Evolutionary conservation across 2,329 filamentous ascomycete species (phyloP), one percentile per base, ranked within the genome.

Genomic region (Botrytis deweyae): DNA sequence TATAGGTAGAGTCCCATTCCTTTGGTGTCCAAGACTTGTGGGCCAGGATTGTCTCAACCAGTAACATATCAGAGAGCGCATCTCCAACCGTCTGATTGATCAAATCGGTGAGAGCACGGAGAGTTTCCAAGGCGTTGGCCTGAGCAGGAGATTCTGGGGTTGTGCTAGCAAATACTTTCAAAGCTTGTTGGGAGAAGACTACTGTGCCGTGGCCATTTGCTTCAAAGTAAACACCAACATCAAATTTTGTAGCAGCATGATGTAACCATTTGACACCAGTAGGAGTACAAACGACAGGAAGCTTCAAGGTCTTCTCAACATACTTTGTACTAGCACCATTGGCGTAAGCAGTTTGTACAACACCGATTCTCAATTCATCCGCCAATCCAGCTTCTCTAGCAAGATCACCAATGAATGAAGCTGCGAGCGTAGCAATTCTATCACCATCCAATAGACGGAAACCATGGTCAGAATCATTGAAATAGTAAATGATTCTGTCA

Each of bases 21-120:
- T 91, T 91, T 64, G 94, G 91, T 40, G 89, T 90, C 95, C 95
- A 99, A 78, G 87, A 88, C 86, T 98, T 98, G 88, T 98, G 94
- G 10, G 96, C 95, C 59, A 99, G 91, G 78, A 98, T 96, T 49
- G 95, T 93, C 84, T 99, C 96, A 58, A 98, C 95, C 80, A 99
- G 90, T 64, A 99, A 89, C 88, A 98, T 93, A 84, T 99, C 96
- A 0, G 94, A 97, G 73, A 99, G 88, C 65, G 96, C 96, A 81
- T 99, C 96, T 71, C 96, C 96, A 65, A 98, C 95, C 1, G 96
- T 96, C 86, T 99, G 96, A 87, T 99, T 99, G 86, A 99, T 97
- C 76, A 99, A 88, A 79, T 98, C 93, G 69, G 92, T 92, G 72
- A 97, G 88, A 18, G 94, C 95, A 71, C 89, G 88, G 1, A 99